These are phyloP conservation scores for Phytophthora macrochlamydospora DNA, from an alignment of 352 stramenopile species.

Conservation along the genomic window DNA sequence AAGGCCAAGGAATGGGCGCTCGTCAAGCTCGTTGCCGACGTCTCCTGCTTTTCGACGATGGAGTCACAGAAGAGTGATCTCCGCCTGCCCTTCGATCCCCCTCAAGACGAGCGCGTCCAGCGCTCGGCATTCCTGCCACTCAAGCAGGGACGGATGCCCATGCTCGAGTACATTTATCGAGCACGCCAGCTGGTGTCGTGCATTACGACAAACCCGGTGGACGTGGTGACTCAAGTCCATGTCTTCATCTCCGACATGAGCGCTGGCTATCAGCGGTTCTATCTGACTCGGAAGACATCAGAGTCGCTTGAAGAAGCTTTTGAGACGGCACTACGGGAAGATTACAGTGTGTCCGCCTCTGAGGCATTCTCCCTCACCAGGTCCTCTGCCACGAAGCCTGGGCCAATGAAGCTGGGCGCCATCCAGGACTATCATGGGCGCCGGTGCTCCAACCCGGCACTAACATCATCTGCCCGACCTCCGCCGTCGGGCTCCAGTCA, in stretches of 20 bases:
- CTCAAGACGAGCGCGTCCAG: neutral
- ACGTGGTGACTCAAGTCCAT: constrained; percentile 8
- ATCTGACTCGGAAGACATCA: neutral
- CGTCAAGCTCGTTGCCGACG: neutral
- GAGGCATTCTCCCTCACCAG: neutral
- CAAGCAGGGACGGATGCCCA: neutral
- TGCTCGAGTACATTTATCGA: constrained; percentile 1
- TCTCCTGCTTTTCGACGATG: neutral
- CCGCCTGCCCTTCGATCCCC: neutral
- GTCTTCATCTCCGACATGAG: neutral
- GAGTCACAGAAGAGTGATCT: neutral
- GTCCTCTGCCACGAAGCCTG: neutral
- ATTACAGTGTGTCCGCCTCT: neutral
- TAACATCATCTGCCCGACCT: neutral
- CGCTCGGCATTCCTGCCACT: neutral
- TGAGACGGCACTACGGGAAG: neutral
- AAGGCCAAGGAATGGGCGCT: neutral
- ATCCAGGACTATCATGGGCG: neutral
- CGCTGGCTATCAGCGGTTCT: neutral
- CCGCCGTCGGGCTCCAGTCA: neutral
- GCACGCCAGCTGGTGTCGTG: constrained; percentile 1
- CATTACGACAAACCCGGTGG: constrained; percentile 1
- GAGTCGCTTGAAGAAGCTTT: neutral
- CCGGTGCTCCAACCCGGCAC: neutral
- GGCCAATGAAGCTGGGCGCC: neutral